Evolutionary conservation across 2,329 filamentous ascomycete genomes (phyloP), one percentile per base, ranked within the genome.

Genomic region (Trichoderma hamatum): DNA sequence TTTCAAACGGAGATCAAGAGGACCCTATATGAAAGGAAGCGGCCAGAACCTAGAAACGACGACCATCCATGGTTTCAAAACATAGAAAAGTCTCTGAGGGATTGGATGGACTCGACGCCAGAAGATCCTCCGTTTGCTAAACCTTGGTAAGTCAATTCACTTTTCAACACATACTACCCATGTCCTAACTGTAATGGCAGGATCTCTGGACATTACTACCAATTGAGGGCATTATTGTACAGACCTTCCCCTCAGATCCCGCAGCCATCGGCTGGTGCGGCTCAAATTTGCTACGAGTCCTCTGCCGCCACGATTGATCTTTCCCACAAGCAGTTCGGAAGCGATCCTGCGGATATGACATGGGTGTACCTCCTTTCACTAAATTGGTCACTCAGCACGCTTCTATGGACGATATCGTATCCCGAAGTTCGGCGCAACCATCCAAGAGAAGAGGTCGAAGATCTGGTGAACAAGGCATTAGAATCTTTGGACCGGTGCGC

Each of bases 221-320:
- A 92, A 58, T 95, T 97, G 89, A 84, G 96, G 26, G 89, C 97
- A 56, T 92, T 94, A 73, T 86, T 98, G 72, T 96, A 93, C 78
- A 88, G 96, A 3, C 96, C 96, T 0, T 97, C 93, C 1, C 96
- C 96, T 1, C 96, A 98, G 78, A 89, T 98, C 2, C 92, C 95
- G 0, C 90, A 92, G 71, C 96, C 96, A 0, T 94, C 93, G 0
- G 79, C 90, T 9, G 82, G 86, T n/a, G 93, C 94, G 1, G 95
- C 95, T 1, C 82, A 87, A 36, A 90, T 89, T 73, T 98, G 94
- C 77, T 97, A 92, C 75, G 90, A 96, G 56, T 94, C 93, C 51
- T 90, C 93, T 58, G 85, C 90, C 13, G 92, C 89, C 79, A 94
- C 97, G 76, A 92, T 97, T 74, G 86, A 90, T 72, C 88, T 95